Evolutionary conservation across 2,329 filamentous ascomycete genomes (phyloP), one percentile per base, ranked within the genome.

Genomic region (Aspergillus ustus): DNA sequence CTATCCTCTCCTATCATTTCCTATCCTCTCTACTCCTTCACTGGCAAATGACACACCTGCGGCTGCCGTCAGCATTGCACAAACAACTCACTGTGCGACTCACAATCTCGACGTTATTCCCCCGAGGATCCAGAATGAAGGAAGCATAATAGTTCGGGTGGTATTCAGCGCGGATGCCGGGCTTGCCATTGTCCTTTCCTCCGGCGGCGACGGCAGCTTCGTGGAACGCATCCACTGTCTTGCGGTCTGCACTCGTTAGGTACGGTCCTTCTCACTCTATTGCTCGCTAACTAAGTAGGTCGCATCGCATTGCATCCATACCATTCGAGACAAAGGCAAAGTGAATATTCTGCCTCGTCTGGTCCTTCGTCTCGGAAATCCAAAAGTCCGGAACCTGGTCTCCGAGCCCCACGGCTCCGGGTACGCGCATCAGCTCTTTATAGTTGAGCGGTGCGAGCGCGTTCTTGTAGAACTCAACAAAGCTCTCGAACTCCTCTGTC

Each of bases 91-190:
- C 20, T 13, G 7, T 15, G 17, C 4, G 22, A 63, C 65, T 59
- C 37, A 67, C 67, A 60, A 69, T 77, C 71, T 85, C 84, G 49
- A 85, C 78, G 64, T 85, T 85, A 66, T 85, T 85, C 0, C 83
- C 83, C 3, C 76, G 71, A 1, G 82, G 81, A 66, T 85, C 83
- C 45, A 78, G 68, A 6, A 85, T 75, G 72, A 82, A 86, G 0
- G 83, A 81, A 1, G 70, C 83, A 56, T 84, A 86, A 68, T 85
- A 85, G 6, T 74, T 74, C 15, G 77, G 67, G 49, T 76, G 75
- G 66, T 84, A 85, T 15, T 82, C 70, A 4, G 75, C 61, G 46
- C 82, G 72, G 13, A 76, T 34, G 0, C 83, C 84, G 0, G 84
- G 83, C 17, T 75, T 70, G 3, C 84, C 84, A 65, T 85, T 85